Evolutionary conservation across 805 yeast species (phyloP), one percentile per base, ranked within the genome.

Genomic region (Cyberlindnera euphorbiae): DNA sequence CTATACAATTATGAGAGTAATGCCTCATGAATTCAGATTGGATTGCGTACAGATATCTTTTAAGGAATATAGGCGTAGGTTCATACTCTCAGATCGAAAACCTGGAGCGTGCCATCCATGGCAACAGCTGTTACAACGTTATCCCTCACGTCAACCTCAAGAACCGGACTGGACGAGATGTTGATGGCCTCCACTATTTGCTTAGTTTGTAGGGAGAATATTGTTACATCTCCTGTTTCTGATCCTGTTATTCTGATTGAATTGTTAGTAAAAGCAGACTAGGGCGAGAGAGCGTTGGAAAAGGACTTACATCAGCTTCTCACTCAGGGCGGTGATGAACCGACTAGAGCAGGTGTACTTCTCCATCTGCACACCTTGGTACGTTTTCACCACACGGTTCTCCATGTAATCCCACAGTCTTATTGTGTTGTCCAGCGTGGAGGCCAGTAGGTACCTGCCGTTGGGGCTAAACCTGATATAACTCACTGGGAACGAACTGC

Each of bases 341-440:
- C 64, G 62, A 2, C 79, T 57, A 8, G 74, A 66, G 46, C 83
- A 67, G 18, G 67, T 64, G 51, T 60, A 80, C 43, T 73, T 75
- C 42, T 70, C 77, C 18, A 49, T 30, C 7, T 35, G 22, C 1
- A 46, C 46, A 1, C 71, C 71, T 29, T 46, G 46, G 49, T 70
- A 82, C 0, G 95, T 85, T 55, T 87, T 85, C 23, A 86, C 82
- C 17, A 86, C 89, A 45, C 71, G 73, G 51, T 86, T 85, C 46
- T 76, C 71, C 74, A 85, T 76, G 58, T 84, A 87, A 58, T 87
- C 93, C 96, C 96, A 89, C 24, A 89, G 55, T 41, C 90, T 66
- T 4, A 88, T 64, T 4, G 70, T 63, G 4, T 96, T 96, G 57
- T 88, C 96, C 38, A 85, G 62, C 12, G 95, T 77, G 15, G 87